Base-by-base conservation (phyloP, 1,284 basidiomycete species). In the Fomitiporia mediterranea region DNA sequence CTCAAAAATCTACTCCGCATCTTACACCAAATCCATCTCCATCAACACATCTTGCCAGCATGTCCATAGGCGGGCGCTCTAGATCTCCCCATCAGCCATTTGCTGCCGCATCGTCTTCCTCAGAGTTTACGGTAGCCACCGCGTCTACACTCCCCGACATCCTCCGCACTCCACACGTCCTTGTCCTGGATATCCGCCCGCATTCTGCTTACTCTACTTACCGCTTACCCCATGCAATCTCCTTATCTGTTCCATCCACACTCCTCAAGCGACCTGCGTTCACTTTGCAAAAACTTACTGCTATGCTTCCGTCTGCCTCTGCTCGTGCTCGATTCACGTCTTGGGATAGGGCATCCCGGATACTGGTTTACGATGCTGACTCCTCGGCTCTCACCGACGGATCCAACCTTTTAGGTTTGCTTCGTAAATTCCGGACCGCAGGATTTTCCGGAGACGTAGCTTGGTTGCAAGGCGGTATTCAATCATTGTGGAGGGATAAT, bases 221-320 rank as follows among this genome's bases (percentile, higher is more conserved):
- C 9, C 86, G 92, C 51, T 63, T 95, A 28, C 78, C 79, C 28
- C 65, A 73, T 40, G 87, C 94, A n/a, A 76, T 97, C 60, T 93
- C 92, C 40, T 81, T 98, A 56, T 92, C 91, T 46, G 90, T 97
- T 3, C 95, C 95, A 0, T 94, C 94, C 3, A 98, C 95, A 0
- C 83, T 98, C 25, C 86, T 99, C 66, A 93, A 93, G 60, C 84
- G 94, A 0, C 91, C 91, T 0, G 77, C 84, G 4, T 95, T 92
- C 71, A 85, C 86, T 25, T 78, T 94, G 7, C 74, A 82, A 32
- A 85, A 84, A 43, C 78, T 96, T 9, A 71, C 80, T 1, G 81
- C 82, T 25, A 93, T 94, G 85, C 79, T 96, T 15, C 79, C 84
- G 2, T 81, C 83, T 0, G 58, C 72, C 4, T 66, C 74, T 1